These are phyloP conservation scores for Arxiozyma slooffiae DNA, from an alignment of 1,139 yeast genomes.

Conservation along the genomic window DNA sequence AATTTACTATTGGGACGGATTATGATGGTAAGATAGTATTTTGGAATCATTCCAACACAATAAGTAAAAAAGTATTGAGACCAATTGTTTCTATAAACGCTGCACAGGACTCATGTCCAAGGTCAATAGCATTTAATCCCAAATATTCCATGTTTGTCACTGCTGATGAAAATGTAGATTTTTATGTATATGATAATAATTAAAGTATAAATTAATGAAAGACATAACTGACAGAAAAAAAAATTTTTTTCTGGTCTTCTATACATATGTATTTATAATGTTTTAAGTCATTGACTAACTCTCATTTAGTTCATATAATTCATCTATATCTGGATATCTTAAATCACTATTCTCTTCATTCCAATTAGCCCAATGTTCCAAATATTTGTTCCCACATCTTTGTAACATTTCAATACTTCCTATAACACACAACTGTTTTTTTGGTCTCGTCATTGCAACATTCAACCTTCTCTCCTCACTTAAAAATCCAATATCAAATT, in stretches of 20 bases:
- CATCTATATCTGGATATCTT: conserved; percentile 50
- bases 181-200: conserved; percentile 33
- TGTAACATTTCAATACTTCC: conserved; percentile 69
- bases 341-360: conserved; percentile 60
- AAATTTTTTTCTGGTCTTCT: neutral
- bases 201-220: neutral
- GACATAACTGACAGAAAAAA: neutral
- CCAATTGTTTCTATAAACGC: conserved; percentile 27
- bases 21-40: conserved; percentile 44
- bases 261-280: neutral
- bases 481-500: conserved; percentile 63
- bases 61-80: conserved; percentile 24
- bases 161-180: conserved; percentile 48
- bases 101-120: conserved; percentile 37
- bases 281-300: neutral
- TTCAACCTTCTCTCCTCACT: conserved; percentile 63
- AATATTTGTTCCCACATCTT: conserved; percentile 39
- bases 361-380: conserved; percentile 61
- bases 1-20: conserved; percentile 57
- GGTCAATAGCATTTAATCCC: conserved; percentile 69
- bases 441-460: conserved; percentile 88
- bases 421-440: conserved; percentile 71
- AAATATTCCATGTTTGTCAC: conserved; percentile 66
- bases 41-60: conserved; percentile 47
- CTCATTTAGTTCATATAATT: conserved; percentile 14